These are phyloP conservation scores for Diaporthe destruens DNA, from an alignment of 2,329 filamentous ascomycete species.

Conservation along the genomic window DNA sequence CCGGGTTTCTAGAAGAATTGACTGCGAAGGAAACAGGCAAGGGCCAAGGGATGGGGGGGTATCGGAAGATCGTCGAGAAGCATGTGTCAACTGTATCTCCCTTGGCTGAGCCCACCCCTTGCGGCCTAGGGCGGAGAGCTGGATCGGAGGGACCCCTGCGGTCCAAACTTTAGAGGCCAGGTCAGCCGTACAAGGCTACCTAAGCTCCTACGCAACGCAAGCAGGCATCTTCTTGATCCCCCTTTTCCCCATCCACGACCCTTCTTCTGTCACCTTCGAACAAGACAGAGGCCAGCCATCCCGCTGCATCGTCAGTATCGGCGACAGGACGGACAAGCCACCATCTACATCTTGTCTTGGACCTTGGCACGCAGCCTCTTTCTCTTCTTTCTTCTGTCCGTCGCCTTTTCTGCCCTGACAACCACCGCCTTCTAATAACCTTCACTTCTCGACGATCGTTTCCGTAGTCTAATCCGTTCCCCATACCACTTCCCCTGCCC, in stretches of 20 bases:
- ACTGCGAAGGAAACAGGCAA: constrained; percentile 1
- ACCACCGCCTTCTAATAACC: constrained; percentile 56
- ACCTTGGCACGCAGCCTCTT: constrained; percentile 40
- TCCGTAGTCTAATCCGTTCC: constrained; percentile 43
- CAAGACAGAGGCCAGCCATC: constrained; percentile 31
- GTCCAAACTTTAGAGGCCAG: constrained; percentile 28
- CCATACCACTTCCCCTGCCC: constrained; percentile 1
- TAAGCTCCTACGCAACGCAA: constrained; percentile 20
- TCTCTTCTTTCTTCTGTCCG: constrained; percentile 44
- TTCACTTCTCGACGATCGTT: constrained; percentile 59
- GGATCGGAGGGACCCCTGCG: constrained; percentile 1
- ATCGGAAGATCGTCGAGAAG: constrained; percentile 29
- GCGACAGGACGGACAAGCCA: constrained; percentile 38
- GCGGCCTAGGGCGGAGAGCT: constrained; percentile 15
- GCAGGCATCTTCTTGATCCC: constrained; percentile 39
- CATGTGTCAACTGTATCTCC: constrained; percentile 23
- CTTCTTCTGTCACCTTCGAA: constrained; percentile 36
- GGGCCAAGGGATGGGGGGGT: constrained; percentile 19
- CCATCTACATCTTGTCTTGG: constrained; percentile 17
- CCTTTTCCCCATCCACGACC: constrained; percentile 35
- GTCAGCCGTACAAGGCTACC: constrained; percentile 29
- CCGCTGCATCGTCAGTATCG: constrained; percentile 32
- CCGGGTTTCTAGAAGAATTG: constrained; percentile 8
- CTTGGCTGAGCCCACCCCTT: constrained; percentile 22
- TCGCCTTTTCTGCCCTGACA: constrained; percentile 43